Base-by-base conservation (phyloP, 2,329 filamentous ascomycete genomes). In the Colletotrichum melonis region DNA sequence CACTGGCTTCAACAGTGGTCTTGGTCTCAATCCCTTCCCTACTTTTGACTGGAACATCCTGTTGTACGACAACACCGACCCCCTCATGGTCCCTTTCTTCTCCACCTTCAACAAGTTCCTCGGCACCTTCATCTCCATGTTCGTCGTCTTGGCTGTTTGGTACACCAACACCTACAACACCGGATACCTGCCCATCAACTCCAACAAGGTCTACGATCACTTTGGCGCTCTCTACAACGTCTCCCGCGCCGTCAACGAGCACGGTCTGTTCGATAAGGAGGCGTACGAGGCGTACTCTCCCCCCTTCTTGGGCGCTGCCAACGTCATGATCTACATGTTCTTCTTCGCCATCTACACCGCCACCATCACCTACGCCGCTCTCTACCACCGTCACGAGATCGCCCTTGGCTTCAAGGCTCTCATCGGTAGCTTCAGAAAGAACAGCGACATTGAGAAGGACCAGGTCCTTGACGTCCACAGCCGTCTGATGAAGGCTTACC, bases 81-180 rank as follows among this genome's bases (percentile, higher is more conserved):
- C 84, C 2, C 76, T 85, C 66, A 86, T 87, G 83, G 82, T 86
- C 8, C 87, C 88, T 4, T 88, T 87, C 77, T 88, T 90, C 81
- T 89, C 88, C 32, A 92, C 91, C 56, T 84, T 90, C 67, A 93
- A 93, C 79, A 89, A 88, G 26, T 84, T 92, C 74, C 81, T 91
- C 57, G 91, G 91, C 35, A 85, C 88, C 63, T 84, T 91, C 14
- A 75, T 89, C 42, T 88, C 86, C 56, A 86, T 87, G 76, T 87
- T 89, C 82, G 82, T 92, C 16, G 83, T 90, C 16, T 79, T 88
- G 2, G 88, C 82, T 30, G 78, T 93, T 9, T 92, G 90, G 82
- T 93, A 89, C 79, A 86, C 83, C 57, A 90, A 90, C 67, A 80
- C 88, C 1, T 92, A 88, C 82, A 88, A 89, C 79, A 88, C 86